Percentiles rank a stretch among this genome's conserved stretches.
Conservation (phyloP, 169 alveolate genomes). For the Plasmodium inui region DNA sequence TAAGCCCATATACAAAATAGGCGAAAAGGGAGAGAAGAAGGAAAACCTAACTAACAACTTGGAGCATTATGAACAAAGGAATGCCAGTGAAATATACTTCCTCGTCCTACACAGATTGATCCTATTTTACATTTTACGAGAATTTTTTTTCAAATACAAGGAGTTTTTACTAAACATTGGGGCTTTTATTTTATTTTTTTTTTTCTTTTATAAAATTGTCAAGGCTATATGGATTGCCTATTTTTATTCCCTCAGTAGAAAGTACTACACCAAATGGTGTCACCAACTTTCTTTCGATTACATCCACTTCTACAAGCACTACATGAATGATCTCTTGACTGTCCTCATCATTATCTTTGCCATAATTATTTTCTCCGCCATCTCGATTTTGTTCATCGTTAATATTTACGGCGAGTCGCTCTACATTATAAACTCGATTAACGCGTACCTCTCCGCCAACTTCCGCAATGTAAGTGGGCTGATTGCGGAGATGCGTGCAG, state of each 20-base stretch:
- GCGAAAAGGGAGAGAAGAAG: slow-evolving; percentile 13
- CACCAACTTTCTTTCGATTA: slow-evolving; percentile 11
- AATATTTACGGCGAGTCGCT: slow-evolving; percentile 70
- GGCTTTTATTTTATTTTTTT: slow-evolving; percentile 20
- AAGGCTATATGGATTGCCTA: slow-evolving; percentile 40
- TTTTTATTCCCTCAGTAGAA: slow-evolving; percentile 40
- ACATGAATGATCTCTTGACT: slow-evolving; percentile 55
- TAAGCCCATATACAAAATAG: slow-evolving; percentile 47
- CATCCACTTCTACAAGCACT: slow-evolving; percentile 33
- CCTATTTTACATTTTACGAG: slow-evolving; percentile 47
- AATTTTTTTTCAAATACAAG: slow-evolving; percentile 32
- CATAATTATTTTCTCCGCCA: slow-evolving; percentile 67
- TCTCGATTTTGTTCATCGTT: slow-evolving; percentile 46
- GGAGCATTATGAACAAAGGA: slow-evolving; percentile 49
- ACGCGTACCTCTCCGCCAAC: slow-evolving; percentile 43
- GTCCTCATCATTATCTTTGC: slow-evolving; percentile 66
- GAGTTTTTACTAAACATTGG: slow-evolving; percentile 37
- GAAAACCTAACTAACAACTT: slow-evolving; percentile 21
- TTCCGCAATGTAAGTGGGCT: slow-evolving; percentile 31
- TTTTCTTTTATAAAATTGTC: slow-evolving; percentile 42
- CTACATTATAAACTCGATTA: slow-evolving; percentile 37
- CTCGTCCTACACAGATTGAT: slow-evolving; percentile 52
- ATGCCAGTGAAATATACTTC: slow-evolving; percentile 66
- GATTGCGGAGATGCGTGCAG: not conserved
- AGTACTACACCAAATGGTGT: slow-evolving; percentile 29